Base-by-base conservation (phyloP, 2,329 filamentous ascomycete genomes). In the Cytospora piceae region DNA sequence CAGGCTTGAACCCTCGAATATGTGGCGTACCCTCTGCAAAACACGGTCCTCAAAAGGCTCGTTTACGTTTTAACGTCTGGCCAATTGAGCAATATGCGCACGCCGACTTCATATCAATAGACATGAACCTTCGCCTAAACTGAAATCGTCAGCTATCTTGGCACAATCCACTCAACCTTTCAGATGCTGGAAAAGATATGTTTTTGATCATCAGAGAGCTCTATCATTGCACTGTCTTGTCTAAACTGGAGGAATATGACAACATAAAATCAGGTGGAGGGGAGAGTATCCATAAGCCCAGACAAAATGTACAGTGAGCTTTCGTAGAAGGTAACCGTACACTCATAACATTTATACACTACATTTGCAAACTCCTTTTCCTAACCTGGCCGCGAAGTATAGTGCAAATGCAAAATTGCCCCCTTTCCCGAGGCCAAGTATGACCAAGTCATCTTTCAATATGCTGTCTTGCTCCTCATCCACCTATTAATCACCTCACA, bases 191-290 rank as follows among this genome's bases (percentile, higher is more conserved):
- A 24, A 49, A 24, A 9, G n/a, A 7, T 14, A 24, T 51, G 8
- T 39, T 8, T 27, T 5, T 53, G 4, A 29, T 34, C 4, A 39
- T 61, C 34, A 57, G 34, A 46, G 39, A 51, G n/a, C 46, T 67
- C 67, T 69, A 68, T 69, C 64, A 59, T 65, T 69, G 58, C 55
- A 58, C 58, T 60, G 58, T 65, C 59, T 67, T 67, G 64, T 71
- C 69, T 73, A 73, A 71, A 71, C 54, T 73, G 74, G 72, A 73
- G 67, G 66, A 68, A 69, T 61, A 67, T 68, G 66, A 73, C 70
- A 71, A 71, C 32, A 64, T 64, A 56, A 56, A 68, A 62, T 72
- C 71, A 32, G 32, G 51, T 65, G 69, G 72, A 71, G 71, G 67
- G 70, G 72, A 73, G 72, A 66, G 24, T 60, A 72, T 70, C 68